A percentile compares a stretch with the other conserved stretches of the same genome.
phyloP scores from a whole-genome alignment of 1,139 yeast genomes.

The Candida sp. region DNA sequence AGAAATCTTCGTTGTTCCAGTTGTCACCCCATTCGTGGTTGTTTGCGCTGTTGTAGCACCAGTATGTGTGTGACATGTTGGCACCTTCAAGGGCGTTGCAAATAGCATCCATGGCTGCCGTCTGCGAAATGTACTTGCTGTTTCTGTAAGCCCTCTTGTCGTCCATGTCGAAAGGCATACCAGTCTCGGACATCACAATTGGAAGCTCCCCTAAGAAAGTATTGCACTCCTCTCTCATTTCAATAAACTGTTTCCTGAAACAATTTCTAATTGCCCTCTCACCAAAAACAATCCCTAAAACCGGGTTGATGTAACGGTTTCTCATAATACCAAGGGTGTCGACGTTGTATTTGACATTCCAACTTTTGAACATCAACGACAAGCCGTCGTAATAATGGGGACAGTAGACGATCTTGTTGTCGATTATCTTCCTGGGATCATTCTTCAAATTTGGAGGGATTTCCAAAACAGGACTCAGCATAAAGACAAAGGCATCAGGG shows the following conservation, averaged over 20 bases:
- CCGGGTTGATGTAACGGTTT: conserved; percentile 73
- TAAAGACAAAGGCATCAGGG: conserved; percentile 57
- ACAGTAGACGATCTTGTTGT: conserved; percentile 69
- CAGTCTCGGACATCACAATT: conserved; percentile 88
- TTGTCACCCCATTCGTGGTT: conserved; percentile 84
- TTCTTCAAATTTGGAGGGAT: conserved; percentile 71
- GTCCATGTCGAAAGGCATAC: conserved; percentile 97
- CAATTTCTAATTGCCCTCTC: conserved; percentile 78
- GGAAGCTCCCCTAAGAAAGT: conserved; percentile 68
- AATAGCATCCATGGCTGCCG: conserved; percentile 83
- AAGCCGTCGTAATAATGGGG: conserved; percentile 96
- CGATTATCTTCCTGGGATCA: conserved; percentile 55
- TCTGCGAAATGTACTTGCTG: conserved; percentile 74
- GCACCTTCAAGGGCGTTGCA: conserved; percentile 78
- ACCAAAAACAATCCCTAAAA: conserved; percentile 80
- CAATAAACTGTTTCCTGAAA: conserved; percentile 65
- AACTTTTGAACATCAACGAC: conserved; percentile 86
- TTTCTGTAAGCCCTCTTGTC: conserved; percentile 65
- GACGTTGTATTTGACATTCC: conserved; percentile 80
- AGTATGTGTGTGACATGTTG: conserved; percentile 73
- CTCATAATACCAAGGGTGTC: conserved; percentile 93
- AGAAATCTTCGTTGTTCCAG: conserved; percentile 95
- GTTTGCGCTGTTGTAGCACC: conserved; percentile 83
- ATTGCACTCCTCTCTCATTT: conserved; percentile 65
- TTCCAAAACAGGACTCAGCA: conserved; percentile 87